Percentiles rank a stretch among this genome's conserved stretches.
These are phyloP conservation scores for Anthracocystis setariae DNA, from an alignment of 1,284 basidiomycete genomes.

Conservation along the genomic window DNA sequence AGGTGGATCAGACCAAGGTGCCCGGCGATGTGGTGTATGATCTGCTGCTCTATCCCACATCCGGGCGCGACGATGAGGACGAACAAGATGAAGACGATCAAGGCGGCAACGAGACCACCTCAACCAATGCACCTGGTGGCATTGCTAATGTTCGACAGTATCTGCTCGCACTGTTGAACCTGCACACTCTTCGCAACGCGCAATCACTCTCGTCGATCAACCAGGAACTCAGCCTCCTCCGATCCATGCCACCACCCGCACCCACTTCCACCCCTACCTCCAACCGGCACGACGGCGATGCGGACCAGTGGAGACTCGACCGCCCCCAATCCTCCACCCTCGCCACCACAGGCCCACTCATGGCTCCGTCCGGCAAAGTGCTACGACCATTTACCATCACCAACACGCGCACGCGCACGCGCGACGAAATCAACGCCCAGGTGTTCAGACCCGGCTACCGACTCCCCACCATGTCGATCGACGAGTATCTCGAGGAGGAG, in stretches of 20 bases:
- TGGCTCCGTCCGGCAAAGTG: conserved; percentile 57
- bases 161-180: conserved; percentile 54
- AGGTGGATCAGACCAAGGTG: conserved; percentile 1
- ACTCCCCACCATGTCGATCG: conserved; percentile 93
- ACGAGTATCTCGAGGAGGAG: conserved; percentile 93
- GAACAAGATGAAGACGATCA: conserved; percentile 38
- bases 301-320: conserved; percentile 64
- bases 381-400: conserved; percentile 64
- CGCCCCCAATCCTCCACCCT: background rate
- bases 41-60: conserved; percentile 28
- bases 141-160: conserved; percentile 51
- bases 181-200: conserved; percentile 49
- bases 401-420: conserved; percentile 7
- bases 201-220: conserved; percentile 31
- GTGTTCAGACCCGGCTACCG: conserved; percentile 89
- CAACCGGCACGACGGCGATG: background rate
- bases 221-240: conserved; percentile 58
- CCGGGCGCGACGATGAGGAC: conserved; percentile 1
- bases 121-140: conserved; percentile 14
- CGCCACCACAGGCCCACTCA: conserved; percentile 46
- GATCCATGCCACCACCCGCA: conserved; percentile 48
- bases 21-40: conserved; percentile 46
- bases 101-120: conserved; percentile 4
- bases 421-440: conserved; percentile 76
- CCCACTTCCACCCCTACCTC: background rate